These are phyloP conservation scores for Calonectria multiphialidica DNA, from an alignment of 2,329 filamentous ascomycete genomes.

Conservation along the genomic window DNA sequence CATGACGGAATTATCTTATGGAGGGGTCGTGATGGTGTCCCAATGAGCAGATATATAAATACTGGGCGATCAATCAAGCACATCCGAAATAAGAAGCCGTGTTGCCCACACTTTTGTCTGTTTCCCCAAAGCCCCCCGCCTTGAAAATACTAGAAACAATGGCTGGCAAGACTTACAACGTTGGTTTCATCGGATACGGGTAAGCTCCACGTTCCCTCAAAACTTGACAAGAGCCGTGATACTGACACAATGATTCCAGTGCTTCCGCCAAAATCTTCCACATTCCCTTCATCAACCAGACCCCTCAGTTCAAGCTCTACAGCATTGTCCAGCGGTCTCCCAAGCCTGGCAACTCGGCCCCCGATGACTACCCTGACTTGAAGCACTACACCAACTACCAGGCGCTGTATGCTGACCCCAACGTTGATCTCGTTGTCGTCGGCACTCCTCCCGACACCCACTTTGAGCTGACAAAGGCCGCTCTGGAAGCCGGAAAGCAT, in stretches of 20 bases:
- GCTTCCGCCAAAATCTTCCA: constrained; percentile 84
- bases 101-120: background rate
- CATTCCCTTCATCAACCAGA: constrained; percentile 79
- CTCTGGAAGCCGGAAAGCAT: constrained; percentile 79
- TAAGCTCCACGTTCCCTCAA: constrained; percentile 43
- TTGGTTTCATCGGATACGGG: constrained; percentile 66
- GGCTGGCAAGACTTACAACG: constrained; percentile 58
- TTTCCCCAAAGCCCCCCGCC: background rate
- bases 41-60: constrained; percentile 16
- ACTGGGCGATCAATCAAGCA: background rate
- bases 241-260: constrained; percentile 48
- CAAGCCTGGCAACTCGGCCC: constrained; percentile 72
- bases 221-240: constrained; percentile 21
- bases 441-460: constrained; percentile 80
- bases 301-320: constrained; percentile 75
- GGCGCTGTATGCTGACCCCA: constrained; percentile 73
- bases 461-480: constrained; percentile 72
- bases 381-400: constrained; percentile 74
- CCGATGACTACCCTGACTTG: constrained; percentile 73
- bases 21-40: constrained; percentile 21
- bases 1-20: constrained; percentile 38
- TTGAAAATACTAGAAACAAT: constrained; percentile 34
- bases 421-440: constrained; percentile 77
- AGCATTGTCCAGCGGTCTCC: constrained; percentile 82
- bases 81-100: background rate